A percentile compares a stretch with the other conserved stretches of the same genome.
These are phyloP conservation scores for Debaryomyces fabryi DNA, from an alignment of 1,139 yeast genomes.

Conservation along the genomic window DNA sequence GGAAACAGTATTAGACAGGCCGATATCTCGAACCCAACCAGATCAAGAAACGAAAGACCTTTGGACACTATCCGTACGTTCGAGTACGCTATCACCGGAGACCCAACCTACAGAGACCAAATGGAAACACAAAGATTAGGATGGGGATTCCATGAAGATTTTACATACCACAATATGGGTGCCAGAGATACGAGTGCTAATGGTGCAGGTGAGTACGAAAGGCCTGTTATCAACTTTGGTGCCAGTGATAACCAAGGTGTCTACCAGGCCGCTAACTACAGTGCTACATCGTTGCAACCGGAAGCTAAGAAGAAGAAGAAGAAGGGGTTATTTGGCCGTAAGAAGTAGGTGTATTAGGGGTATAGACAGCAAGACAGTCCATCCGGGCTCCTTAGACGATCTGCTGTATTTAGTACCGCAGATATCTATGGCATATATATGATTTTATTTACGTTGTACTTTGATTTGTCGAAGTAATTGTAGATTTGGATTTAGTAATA, in stretches of 20 bases:
- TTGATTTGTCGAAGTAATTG: not conserved
- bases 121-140: conserved; percentile 78
- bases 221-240: conserved; percentile 37
- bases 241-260: conserved; percentile 60
- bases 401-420: not conserved
- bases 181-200: conserved; percentile 25
- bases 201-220: conserved; percentile 18
- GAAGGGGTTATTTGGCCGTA: conserved; percentile 75
- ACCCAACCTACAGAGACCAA: conserved; percentile 71
- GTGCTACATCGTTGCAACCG: conserved; percentile 43
- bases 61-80: conserved; percentile 90
- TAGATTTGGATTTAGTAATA: not conserved
- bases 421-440: not conserved
- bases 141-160: conserved; percentile 65
- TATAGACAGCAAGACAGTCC: not conserved
- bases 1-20: conserved; percentile 76
- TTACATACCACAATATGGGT: conserved; percentile 32
- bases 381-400: not conserved
- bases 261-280: conserved; percentile 60
- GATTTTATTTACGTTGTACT: conserved; percentile 1
- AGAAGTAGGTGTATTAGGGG: conserved; percentile 22
- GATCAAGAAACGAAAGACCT: conserved; percentile 92
- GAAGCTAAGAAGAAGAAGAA: conserved; percentile 43
- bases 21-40: conserved; percentile 89
- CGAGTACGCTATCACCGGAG: conserved; percentile 93